Conservation (phyloP, 2,329 filamentous ascomycete genomes). For the Magnaporthiopsis incrustans region DNA sequence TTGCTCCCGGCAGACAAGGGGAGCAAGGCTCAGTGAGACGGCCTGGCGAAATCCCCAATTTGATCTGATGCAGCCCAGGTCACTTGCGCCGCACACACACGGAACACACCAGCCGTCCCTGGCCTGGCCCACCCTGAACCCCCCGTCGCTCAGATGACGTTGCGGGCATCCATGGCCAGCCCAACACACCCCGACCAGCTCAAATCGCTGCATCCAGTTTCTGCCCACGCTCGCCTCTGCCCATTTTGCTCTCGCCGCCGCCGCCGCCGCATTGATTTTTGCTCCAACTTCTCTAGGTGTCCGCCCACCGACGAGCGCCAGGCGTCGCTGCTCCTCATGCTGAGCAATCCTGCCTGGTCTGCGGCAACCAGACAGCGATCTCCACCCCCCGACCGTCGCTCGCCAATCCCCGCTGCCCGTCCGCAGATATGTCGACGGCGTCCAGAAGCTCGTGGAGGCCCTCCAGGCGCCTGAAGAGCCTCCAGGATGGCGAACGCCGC, state of each 20-base stretch:
- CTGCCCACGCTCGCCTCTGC: not conserved
- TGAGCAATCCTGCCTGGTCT: not conserved
- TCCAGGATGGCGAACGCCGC: slow-evolving; percentile 31
- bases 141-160: slow-evolving; percentile 8
- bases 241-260: not conserved
- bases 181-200: not conserved
- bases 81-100: not conserved
- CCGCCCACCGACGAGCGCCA: not conserved
- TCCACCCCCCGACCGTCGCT: not conserved
- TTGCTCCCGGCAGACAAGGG: not conserved
- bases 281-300: not conserved
- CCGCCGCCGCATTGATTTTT: not conserved
- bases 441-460: slow-evolving; percentile 39
- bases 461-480: slow-evolving; percentile 35
- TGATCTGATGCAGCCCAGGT: too few relatives aligned
- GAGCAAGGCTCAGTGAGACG: too few relatives aligned
- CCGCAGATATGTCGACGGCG: slow-evolving; percentile 38
- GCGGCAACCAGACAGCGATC: not conserved
- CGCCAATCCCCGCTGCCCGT: not conserved
- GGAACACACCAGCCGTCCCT: not conserved
- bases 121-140: not conserved
- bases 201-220: not conserved
- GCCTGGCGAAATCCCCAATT: too few relatives aligned
- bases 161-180: not conserved
- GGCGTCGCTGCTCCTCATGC: not conserved